A percentile compares a stretch with the other conserved stretches of the same genome.
Evolutionary conservation across 2,329 filamentous ascomycete genomes (phyloP).

Genomic region (Fusarium irregulare): DNA sequence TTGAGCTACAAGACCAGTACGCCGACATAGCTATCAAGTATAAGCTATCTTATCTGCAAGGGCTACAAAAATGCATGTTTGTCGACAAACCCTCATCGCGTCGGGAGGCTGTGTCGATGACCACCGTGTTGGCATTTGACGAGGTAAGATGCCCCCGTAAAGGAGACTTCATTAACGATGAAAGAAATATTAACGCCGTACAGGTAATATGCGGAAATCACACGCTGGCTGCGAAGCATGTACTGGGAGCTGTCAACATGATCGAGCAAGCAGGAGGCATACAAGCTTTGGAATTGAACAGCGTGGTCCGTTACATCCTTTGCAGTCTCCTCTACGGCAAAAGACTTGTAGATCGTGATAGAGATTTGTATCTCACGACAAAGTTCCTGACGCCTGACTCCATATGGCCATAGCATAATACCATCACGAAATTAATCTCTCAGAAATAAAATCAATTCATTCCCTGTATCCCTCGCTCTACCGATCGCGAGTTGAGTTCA

Average conservation of each 20-base stretch:
- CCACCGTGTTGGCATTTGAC: conserved; percentile 1
- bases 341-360: conserved; percentile 9
- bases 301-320: conserved; percentile 2
- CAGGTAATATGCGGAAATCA: conserved; percentile 13
- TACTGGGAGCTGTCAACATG: conserved; percentile 12
- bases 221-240: conserved; percentile 11
- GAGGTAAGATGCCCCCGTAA: background rate
- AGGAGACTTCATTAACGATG: fast-evolving
- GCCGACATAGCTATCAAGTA: background rate
- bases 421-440: background rate
- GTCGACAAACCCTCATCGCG: background rate
- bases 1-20: background rate
- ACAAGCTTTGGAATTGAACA: background rate
- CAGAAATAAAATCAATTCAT: background rate
- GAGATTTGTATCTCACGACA: background rate
- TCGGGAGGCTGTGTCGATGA: conserved; percentile 9
- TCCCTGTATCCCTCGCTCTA: background rate
- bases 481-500: background rate
- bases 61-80: background rate
- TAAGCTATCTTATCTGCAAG: conserved; percentile 2
- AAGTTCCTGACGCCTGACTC: background rate
- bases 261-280: background rate
- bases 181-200: background rate
- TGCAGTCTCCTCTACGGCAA: conserved; percentile 13
- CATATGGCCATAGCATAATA: background rate